Conservation (phyloP, 2,329 filamentous ascomycete genomes). For the Penicillium sp. region DNA sequence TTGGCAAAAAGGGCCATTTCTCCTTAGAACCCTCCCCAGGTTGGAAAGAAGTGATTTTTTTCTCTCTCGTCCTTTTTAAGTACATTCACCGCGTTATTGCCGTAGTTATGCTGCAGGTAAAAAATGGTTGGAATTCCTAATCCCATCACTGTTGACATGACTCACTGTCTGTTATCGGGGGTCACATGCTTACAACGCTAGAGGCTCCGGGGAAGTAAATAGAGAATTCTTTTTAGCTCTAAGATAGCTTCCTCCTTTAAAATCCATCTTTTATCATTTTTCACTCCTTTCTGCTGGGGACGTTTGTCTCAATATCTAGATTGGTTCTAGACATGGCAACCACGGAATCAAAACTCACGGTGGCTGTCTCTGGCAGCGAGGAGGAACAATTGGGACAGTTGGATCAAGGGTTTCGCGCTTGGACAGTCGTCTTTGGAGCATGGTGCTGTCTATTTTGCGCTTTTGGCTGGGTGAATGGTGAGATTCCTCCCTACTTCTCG, state of each 20-base stretch:
- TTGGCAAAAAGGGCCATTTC: background rate
- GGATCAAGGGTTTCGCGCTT: conserved; percentile 41
- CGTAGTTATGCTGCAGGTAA: background rate
- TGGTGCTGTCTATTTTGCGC: conserved; percentile 46
- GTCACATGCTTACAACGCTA: background rate
- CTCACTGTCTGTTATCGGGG: background rate
- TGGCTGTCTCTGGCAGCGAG: background rate
- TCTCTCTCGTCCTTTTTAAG: background rate
- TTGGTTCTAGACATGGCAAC: background rate
- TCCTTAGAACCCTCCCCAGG: background rate
- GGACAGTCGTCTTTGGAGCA: conserved; percentile 53
- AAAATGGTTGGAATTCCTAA: background rate
- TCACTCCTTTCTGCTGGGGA: background rate
- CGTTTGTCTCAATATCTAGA: background rate
- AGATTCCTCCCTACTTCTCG: conserved; percentile 8
- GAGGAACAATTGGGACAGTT: background rate
- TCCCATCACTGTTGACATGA: background rate
- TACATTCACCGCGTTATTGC: background rate
- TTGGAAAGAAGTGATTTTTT: background rate
- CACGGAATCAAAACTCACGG: background rate
- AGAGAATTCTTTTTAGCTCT: background rate
- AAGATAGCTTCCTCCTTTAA: background rate
- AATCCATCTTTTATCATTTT: background rate
- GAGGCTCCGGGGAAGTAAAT: background rate
- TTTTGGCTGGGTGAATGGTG: conserved; percentile 49